These are phyloP conservation scores for Penicillium lividum DNA, from an alignment of 495 filamentous ascomycete species.

Conservation along the genomic window DNA sequence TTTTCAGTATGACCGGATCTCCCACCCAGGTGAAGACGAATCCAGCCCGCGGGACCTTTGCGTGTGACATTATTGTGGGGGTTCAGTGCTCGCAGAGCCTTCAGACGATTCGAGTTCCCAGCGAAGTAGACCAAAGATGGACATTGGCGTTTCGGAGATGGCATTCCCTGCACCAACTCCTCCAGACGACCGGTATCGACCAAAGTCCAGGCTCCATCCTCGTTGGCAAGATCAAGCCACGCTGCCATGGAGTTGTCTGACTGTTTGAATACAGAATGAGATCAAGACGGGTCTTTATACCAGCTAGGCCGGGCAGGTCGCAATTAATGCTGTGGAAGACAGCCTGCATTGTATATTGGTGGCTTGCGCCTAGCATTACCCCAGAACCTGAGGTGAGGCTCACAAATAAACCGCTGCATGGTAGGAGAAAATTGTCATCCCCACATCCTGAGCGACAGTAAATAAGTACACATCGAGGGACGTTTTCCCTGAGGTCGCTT, in stretches of 20 bases:
- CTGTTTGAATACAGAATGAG: not conserved
- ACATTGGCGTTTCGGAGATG: not conserved
- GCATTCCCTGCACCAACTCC: not conserved
- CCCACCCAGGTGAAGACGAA: constrained; percentile 12
- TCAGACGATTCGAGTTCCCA: constrained; percentile 13
- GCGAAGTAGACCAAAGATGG: constrained; percentile 15
- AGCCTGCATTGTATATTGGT: not conserved
- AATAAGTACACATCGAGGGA: no score
- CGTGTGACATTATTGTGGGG: constrained; percentile 22
- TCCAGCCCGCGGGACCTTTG: constrained; percentile 8
- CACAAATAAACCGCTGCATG: not conserved
- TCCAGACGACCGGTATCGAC: constrained; percentile 5
- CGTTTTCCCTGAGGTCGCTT: no score
- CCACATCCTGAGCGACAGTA: no score
- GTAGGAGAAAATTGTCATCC: no score
- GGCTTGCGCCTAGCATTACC: not conserved
- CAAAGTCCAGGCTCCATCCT: not conserved
- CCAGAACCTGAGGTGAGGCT: not conserved
- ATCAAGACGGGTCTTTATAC: not conserved
- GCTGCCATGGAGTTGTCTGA: not conserved
- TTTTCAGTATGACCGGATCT: constrained; percentile 5
- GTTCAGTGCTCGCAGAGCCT: constrained; percentile 15
- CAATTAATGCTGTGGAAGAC: not conserved
- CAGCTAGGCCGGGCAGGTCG: no score
- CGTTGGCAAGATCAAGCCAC: constrained; percentile 1